Base-by-base conservation (phyloP, 257 asterid genomes). In the Ballota nigra region DNA sequence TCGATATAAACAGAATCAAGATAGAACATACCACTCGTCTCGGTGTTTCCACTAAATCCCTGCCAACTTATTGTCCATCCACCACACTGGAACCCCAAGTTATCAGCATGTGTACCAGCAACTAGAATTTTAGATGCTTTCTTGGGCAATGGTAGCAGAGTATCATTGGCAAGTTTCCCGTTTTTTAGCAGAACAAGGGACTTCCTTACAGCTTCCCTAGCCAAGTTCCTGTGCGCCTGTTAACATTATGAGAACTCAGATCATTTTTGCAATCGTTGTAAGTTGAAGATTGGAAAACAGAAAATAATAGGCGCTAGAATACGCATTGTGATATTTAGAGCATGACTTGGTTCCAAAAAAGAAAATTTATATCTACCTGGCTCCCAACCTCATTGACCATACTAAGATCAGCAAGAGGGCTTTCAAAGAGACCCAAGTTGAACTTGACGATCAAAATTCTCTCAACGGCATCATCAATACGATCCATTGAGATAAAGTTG, bases 61-160 rank as follows among this genome's bases (percentile, higher is more conserved):
- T 86, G 96, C 96, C 98, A 89, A 34, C 80, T 53, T 58, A 89
- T 86, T 8, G 98, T 92, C 98, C 98, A 92, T 72, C 98, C 96
- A 74, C 98, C 96, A 80, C 96, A 92, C 66, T 89, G 96, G 63
- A 82, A 89, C 60, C 98, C 98, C 83, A 92, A 86, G 84, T 92
- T 88, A 81, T 92, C 90, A 10, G 98, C 96, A 77, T 89, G 98
- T 55, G 75, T 80, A 66, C 98, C 98, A 20, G 98, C 92, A 45
- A 92, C 92, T 68, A 92, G 81, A 75, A 89, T 78, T 78, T 69
- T 92, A 1, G 89, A 69, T 2, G 71, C 94, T 72, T 77, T 92
- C 83, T 85, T 89, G 71, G 96, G 81, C 79, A 92, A 88, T 8
- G 96, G 96, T 38, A 92, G 72, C 79, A 92, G 52, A 22, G 90